Evolutionary conservation across 495 filamentous ascomycete genomes (phyloP), one percentile per base, ranked within the genome.

Genomic region (Penicillium cinerascens): DNA sequence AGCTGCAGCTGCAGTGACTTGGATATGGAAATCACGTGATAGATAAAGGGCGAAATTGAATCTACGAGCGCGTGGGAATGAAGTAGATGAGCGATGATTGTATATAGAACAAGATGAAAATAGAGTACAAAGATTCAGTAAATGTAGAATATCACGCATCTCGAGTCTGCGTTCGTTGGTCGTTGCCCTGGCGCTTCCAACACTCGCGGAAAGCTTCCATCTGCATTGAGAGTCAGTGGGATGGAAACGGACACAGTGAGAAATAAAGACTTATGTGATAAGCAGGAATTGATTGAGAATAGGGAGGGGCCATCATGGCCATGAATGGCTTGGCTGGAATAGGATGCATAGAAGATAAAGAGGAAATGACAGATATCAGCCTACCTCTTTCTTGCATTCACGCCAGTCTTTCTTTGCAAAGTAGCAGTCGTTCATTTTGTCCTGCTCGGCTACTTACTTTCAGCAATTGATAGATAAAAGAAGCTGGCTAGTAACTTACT

Each of bases 321-420:
- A 38, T 15, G 1, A 1, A 15, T 17, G 37, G 18, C 1, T 8
- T 39, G 37, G n/a, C 3, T 9, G 18, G 16, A 39, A 39, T 8
- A 16, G 35, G 6, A 39, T 39, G 37, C n/a, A 18, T 20, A 39
- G 37, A 39, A 9, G 13, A 9, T 42, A 9, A 44, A 26, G 6
- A 33, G 3, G 43, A 21, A 22, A 6, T n/a, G 10, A 22, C 16
- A n/a, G 3, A 18, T 29, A 20, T 5, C 3, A 40, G 26, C 89
- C 77, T 70, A 95, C 93, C 83, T 96, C 92, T 49, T 85, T 75
- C 65, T 87, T 89, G 70, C 93, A 98, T 50, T 78, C 73, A 59
- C 93, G 79, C 93, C 93, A 98, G 68, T 98, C 93, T 69, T 91
- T 96, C 78, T 92, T 97, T 17, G 91, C 88, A 68, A 82, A 96